Conservation (phyloP, 148 eudicot genomes). For the Polygonum maritimum region DNA sequence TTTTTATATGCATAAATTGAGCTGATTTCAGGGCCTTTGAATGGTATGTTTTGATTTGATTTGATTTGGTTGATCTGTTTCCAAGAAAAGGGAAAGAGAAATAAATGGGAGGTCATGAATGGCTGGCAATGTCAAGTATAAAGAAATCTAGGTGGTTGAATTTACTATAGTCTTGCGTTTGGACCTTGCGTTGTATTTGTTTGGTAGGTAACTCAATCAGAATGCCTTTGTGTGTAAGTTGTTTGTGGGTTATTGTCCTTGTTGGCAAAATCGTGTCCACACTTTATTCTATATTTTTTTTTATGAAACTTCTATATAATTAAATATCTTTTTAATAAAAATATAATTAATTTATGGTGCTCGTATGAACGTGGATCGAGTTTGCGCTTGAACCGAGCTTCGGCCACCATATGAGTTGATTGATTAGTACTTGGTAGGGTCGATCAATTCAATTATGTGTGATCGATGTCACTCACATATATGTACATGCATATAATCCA, state of each 20-base stretch:
- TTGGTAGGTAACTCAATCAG: neutral
- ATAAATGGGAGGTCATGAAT: neutral
- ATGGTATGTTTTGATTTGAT: neutral
- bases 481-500: no score
- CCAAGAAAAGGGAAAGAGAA: neutral
- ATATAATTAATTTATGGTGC: neutral
- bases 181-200: neutral
- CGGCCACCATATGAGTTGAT: neutral
- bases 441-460: no score
- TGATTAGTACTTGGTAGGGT: no score
- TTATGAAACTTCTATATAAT: neutral
- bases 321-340: neutral
- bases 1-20: neutral
- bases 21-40: neutral
- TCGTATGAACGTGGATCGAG: neutral
- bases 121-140: neutral
- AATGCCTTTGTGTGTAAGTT: neutral
- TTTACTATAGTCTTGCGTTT: neutral
- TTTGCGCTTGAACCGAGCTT: neutral
- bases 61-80: constrained; percentile 1
- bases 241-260: neutral
- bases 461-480: neutral
- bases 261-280: constrained; percentile 2
- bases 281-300: neutral
- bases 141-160: neutral